phyloP scores from a whole-genome alignment of 306 rosid species.

The Prunus campanulata region DNA sequence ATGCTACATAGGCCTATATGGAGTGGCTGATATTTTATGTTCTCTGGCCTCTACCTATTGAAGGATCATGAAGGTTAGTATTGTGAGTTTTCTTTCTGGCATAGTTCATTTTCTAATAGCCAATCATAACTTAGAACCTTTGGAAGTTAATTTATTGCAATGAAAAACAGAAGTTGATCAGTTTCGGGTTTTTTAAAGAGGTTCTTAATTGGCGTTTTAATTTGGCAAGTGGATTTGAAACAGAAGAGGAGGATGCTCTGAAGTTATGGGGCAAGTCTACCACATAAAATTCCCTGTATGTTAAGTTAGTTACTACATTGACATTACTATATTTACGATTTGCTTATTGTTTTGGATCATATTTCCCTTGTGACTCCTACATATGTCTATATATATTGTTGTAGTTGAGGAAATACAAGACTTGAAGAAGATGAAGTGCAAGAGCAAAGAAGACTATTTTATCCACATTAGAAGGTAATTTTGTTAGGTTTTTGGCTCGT shows the following conservation, averaged over 20 bases:
- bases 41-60: neutral
- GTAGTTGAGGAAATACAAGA: too few relatives aligned
- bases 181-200: neutral
- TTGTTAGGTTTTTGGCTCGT: too few relatives aligned
- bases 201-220: neutral
- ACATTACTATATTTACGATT: neutral
- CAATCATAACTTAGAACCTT: neutral
- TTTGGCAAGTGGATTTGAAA: conserved; percentile 22
- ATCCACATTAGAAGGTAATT: too few relatives aligned
- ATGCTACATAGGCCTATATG: too few relatives aligned
- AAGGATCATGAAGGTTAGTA: neutral
- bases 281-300: conserved; percentile 41
- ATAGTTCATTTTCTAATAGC: neutral
- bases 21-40: neutral
- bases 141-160: too few relatives aligned
- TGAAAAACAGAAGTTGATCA: neutral
- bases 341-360: neutral
- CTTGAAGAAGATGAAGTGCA: too few relatives aligned
- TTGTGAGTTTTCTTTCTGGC: too few relatives aligned
- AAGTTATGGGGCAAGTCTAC: conserved; percentile 38
- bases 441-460: too few relatives aligned
- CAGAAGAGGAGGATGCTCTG: conserved; percentile 34
- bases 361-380: neutral
- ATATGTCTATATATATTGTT: neutral
- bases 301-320: neutral